A percentile compares a stretch with the other conserved stretches of the same genome.
Conservation (phyloP, 345 rosid species). For the Orychophragmus violaceus region DNA sequence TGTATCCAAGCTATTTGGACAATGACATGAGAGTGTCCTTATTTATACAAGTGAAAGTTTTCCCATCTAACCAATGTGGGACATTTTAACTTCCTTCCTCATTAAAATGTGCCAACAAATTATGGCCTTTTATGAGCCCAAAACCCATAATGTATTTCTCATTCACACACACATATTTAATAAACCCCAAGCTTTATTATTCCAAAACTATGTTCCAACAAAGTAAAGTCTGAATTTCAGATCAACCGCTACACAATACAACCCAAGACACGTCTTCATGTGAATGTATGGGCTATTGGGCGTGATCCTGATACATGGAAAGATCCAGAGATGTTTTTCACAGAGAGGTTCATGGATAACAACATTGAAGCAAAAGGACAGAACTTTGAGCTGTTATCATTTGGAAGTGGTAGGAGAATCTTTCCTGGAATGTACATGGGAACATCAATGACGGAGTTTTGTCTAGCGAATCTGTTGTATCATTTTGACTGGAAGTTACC, state of each 20-base stretch:
- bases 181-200: too few relatives aligned
- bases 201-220: too few relatives aligned
- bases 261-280: slow-evolving; percentile 32
- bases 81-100: too few relatives aligned
- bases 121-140: too few relatives aligned
- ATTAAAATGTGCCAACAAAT: too few relatives aligned
- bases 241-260: slow-evolving; percentile 31
- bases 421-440: slow-evolving; percentile 37
- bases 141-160: too few relatives aligned
- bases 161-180: too few relatives aligned
- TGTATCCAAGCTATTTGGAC: too few relatives aligned
- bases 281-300: slow-evolving; percentile 48
- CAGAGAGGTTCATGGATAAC: slow-evolving; percentile 35
- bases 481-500: slow-evolving; percentile 45
- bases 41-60: too few relatives aligned
- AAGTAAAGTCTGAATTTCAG: slow-evolving; percentile 27
- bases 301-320: slow-evolving; percentile 41
- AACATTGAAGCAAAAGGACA: slow-evolving; percentile 38
- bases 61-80: too few relatives aligned
- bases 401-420: slow-evolving; percentile 43
- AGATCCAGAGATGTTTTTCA: slow-evolving; percentile 31
- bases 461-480: slow-evolving; percentile 36
- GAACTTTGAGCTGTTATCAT: not conserved
- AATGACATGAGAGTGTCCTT: too few relatives aligned
- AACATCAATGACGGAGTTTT: slow-evolving; percentile 24